Conservation (phyloP, 192 early-diverging fungal species). For the Mortierella antarctica region DNA sequence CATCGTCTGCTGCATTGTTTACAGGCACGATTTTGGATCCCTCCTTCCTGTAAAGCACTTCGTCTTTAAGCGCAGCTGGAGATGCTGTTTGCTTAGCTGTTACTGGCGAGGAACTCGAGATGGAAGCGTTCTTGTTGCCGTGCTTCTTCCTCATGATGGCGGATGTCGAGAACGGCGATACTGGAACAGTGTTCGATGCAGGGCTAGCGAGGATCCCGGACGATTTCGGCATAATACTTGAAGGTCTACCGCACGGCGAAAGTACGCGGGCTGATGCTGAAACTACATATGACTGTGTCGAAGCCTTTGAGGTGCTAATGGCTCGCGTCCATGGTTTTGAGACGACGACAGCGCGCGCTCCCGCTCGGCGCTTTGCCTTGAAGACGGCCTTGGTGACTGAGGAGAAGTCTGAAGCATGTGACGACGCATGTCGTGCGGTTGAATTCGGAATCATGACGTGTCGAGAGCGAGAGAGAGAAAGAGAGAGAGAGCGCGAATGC, state of each 20-base stretch:
- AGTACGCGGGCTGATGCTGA: neutral
- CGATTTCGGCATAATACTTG: neutral
- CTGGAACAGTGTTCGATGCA: neutral
- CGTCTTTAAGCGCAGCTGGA: constrained; percentile 9
- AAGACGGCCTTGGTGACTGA: neutral
- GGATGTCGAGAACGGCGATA: constrained; percentile 3
- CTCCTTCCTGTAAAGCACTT: constrained; percentile 42
- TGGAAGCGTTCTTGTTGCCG: neutral
- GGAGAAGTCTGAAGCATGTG: neutral
- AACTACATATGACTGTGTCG: neutral
- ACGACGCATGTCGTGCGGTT: constrained; percentile 11
- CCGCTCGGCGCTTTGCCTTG: constrained; percentile 16
- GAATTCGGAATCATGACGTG: constrained; percentile 1
- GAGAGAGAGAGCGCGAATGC: no score
- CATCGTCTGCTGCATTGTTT: neutral
- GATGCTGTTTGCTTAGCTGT: neutral
- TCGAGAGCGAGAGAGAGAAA: no score
- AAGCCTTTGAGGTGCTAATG: neutral
- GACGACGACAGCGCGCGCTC: constrained; percentile 15
- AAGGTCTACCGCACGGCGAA: neutral
- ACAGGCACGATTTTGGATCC: constrained; percentile 44
- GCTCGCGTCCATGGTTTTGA: constrained; percentile 7
- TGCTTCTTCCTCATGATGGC: neutral
- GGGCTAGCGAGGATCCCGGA: neutral
- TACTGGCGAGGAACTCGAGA: neutral